Evolutionary conservation across 2,329 filamentous ascomycete species (phyloP), one percentile per base, ranked within the genome.

Genomic region (Talaromyces islandicus): DNA sequence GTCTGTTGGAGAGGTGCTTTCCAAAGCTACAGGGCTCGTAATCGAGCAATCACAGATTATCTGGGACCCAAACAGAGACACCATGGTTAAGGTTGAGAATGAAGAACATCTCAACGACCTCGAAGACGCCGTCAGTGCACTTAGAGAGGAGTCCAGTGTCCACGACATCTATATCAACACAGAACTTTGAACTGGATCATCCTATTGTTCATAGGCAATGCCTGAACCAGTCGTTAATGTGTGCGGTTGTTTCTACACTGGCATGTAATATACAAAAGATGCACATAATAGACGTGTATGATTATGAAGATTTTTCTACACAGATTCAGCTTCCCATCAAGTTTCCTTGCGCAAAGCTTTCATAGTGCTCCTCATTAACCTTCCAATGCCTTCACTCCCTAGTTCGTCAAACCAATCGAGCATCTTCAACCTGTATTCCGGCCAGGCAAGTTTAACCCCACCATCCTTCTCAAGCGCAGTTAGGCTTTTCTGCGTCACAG

Each of bases 21-120:
- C 84, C 4, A 80, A 83, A 64, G 79, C 82, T 41, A 81, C 90
- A 21, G 83, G 81, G 0, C 75, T 95, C 62, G 83, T 88, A 61
- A 83, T 95, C 52, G 78, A 88, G 59, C 88, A 85, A 65, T 86
- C 86, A 19, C 90, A 95, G 59, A 93, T 97, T 57, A 82, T 96
- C 50, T 97, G 91, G 88, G 85, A 88, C 61, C 84, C 91, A 0
- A 94, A 93, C 62, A 85, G 88, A 68, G 92, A 96, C 63, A 92
- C 89, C 0, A 85, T 84, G 71, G 84, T 90, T 19, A 78, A 79
- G 7, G 67, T 92, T 43, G 82, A 88, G 60, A 81, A 83, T 17
- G 77, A 81, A 14, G 79, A 83, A 12, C 80, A 83, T 1, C 80
- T 82, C 0, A 77, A 82, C 55, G 77, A 79, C 19, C 77, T 97